Percentiles rank a stretch among this genome's conserved stretches.
Conservation (phyloP, 352 stramenopile genomes). For the Aphanomyces stellatus region DNA sequence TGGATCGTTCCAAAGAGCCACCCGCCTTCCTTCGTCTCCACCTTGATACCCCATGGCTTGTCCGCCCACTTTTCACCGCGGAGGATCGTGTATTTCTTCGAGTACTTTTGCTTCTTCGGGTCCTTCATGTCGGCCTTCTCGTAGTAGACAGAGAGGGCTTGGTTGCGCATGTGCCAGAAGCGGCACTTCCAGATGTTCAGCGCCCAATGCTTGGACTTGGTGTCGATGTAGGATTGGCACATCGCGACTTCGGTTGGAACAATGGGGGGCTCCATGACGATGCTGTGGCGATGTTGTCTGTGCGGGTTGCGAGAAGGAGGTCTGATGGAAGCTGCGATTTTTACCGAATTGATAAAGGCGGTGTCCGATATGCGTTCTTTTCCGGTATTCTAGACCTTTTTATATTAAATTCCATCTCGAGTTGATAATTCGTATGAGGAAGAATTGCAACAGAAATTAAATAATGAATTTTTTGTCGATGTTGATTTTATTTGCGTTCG, state of each 20-base stretch:
- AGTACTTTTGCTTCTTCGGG: neutral
- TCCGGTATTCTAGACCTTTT: no score
- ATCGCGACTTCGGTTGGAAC: neutral
- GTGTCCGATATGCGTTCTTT: no score
- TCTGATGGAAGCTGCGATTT: no score
- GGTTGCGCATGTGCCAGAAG: slow-evolving; percentile 11
- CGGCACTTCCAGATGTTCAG: slow-evolving; percentile 13
- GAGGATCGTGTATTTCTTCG: slow-evolving; percentile 14
- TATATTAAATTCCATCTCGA: no score
- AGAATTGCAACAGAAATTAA: no score
- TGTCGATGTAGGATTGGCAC: slow-evolving; percentile 14
- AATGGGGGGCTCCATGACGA: no score
- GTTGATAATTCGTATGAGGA: no score
- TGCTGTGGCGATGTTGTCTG: neutral
- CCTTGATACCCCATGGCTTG: slow-evolving; percentile 3
- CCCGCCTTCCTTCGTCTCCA: slow-evolving; percentile 17
- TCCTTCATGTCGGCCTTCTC: neutral
- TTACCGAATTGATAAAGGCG: no score
- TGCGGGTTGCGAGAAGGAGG: no score
- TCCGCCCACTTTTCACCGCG: slow-evolving; percentile 12
- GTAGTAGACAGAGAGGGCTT: neutral
- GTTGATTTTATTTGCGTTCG: no score
- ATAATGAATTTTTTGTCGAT: no score
- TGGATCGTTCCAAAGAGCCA: slow-evolving; percentile 11
- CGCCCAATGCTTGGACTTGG: slow-evolving; percentile 12